These are phyloP conservation scores for Trametes hirsuta DNA, from an alignment of 1,284 basidiomycete genomes.

Conservation along the genomic window DNA sequence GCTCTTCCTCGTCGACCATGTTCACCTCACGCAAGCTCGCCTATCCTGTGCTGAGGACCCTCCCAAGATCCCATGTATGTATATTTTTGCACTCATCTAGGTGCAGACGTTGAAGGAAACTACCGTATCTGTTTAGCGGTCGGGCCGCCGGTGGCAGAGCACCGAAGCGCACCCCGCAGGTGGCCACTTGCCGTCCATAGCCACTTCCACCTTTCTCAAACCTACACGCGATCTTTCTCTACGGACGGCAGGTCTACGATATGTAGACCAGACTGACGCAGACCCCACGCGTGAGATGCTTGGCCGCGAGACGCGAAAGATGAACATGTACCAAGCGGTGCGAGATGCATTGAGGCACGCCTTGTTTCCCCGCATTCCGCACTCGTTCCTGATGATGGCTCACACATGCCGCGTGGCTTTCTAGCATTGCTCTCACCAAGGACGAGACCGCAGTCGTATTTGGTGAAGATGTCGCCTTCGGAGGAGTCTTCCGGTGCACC, in stretches of 20 bases:
- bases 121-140: neutral
- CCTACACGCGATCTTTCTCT: constrained; percentile 70
- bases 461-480: constrained; percentile 93
- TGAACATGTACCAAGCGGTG: constrained; percentile 92
- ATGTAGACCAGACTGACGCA: constrained; percentile 63
- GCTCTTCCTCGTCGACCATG: constrained; percentile 31
- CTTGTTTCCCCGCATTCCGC: neutral
- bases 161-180: constrained; percentile 72
- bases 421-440: constrained; percentile 78
- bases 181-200: constrained; percentile 71
- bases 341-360: constrained; percentile 82
- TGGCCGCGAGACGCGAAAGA: constrained; percentile 86
- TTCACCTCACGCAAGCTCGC: constrained; percentile 24
- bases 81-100: neutral
- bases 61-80: constrained; percentile 22
- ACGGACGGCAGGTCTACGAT: constrained; percentile 71
- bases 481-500: constrained; percentile 90
- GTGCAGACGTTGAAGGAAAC: neutral
- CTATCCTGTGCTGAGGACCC: constrained; percentile 19
- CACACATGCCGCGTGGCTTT: constrained; percentile 5
- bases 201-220: constrained; percentile 64
- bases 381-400: constrained; percentile 4
- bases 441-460: constrained; percentile 90
- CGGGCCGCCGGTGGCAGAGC: constrained; percentile 50
- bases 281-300: constrained; percentile 51